Percentiles rank a stretch among this genome's conserved stretches.
Conservation (phyloP, 352 stramenopile genomes). For the Globisporangium mamillatum region DNA sequence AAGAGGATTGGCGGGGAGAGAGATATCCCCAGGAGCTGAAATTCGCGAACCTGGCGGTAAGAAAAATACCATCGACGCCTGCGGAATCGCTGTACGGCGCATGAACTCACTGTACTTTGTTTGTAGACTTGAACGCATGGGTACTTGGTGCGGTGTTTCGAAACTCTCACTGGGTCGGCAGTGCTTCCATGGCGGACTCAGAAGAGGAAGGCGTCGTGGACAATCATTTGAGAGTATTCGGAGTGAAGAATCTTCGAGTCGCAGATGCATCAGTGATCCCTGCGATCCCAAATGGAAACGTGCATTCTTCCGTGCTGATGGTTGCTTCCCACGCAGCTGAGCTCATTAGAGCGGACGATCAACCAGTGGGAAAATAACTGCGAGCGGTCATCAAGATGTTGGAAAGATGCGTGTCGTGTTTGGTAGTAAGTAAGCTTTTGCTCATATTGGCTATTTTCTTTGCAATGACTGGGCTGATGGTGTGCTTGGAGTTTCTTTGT, state of each 20-base stretch:
- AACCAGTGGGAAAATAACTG: background rate
- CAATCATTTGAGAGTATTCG: constrained; percentile 56
- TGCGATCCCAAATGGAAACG: constrained; percentile 69
- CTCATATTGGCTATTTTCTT: background rate
- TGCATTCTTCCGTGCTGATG: constrained; percentile 74
- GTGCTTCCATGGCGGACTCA: constrained; percentile 58
- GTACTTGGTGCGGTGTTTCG: constrained; percentile 62
- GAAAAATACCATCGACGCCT: background rate
- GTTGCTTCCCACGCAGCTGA: constrained; percentile 49
- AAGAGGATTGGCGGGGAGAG: constrained; percentile 36
- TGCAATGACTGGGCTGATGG: background rate
- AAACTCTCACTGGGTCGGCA: constrained; percentile 87
- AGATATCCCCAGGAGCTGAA: constrained; percentile 37
- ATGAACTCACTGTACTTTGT: constrained; percentile 9
- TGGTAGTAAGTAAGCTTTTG: background rate
- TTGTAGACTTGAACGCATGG: constrained; percentile 54
- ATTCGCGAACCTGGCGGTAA: constrained; percentile 34
- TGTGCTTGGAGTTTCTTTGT: background rate
- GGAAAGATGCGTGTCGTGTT: background rate
- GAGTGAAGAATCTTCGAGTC: constrained; percentile 52
- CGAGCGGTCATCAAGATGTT: constrained; percentile 1
- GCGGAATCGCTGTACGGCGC: constrained; percentile 14
- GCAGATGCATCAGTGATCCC: constrained; percentile 71
- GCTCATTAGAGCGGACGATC: constrained; percentile 33
- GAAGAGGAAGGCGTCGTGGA: constrained; percentile 53